phyloP scores from a whole-genome alignment of 2,329 filamentous ascomycete species.

The Microsporum audouinii region DNA sequence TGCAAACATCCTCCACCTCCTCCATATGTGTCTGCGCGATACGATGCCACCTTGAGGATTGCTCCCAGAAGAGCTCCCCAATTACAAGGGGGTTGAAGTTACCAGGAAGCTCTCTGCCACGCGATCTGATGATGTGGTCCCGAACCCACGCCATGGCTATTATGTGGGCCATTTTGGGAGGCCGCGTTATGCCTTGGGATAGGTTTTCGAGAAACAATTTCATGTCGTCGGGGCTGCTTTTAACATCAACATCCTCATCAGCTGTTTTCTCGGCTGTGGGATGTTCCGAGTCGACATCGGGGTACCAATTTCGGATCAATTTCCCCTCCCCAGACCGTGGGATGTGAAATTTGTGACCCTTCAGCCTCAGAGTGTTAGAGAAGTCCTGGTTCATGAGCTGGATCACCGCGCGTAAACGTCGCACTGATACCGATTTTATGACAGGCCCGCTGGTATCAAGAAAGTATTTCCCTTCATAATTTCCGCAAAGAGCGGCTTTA shows the following conservation, averaged over 20 bases:
- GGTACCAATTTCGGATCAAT: too few species aligned
- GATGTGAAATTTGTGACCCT: not conserved
- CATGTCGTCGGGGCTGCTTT: not conserved
- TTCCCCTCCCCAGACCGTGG: too few species aligned
- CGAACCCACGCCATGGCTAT: not conserved
- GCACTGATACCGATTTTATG: not conserved
- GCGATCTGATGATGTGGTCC: not conserved
- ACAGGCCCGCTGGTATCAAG: too few species aligned
- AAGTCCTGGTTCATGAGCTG: constrained; percentile 1
- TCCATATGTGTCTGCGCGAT: constrained; percentile 15
- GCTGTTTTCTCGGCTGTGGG: not conserved
- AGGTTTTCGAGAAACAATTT: not conserved
- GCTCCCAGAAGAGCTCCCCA: constrained; percentile 30
- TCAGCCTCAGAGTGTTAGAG: not conserved
- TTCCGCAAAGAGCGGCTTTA: constrained; percentile 3
- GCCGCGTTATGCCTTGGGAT: not conserved
- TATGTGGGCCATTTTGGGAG: not conserved
- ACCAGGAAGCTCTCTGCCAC: constrained; percentile 26
- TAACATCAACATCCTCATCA: not conserved
- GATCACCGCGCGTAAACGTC: not conserved
- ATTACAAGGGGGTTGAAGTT: constrained; percentile 31
- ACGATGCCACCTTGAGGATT: constrained; percentile 24
- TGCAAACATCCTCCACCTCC: not conserved
- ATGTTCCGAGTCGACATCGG: not conserved
- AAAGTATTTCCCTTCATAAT: constrained; percentile 1